A percentile compares a stretch with the other conserved stretches of the same genome.
These are phyloP conservation scores for Trapa bicornis DNA, from an alignment of 345 rosid species.

Conservation along the genomic window DNA sequence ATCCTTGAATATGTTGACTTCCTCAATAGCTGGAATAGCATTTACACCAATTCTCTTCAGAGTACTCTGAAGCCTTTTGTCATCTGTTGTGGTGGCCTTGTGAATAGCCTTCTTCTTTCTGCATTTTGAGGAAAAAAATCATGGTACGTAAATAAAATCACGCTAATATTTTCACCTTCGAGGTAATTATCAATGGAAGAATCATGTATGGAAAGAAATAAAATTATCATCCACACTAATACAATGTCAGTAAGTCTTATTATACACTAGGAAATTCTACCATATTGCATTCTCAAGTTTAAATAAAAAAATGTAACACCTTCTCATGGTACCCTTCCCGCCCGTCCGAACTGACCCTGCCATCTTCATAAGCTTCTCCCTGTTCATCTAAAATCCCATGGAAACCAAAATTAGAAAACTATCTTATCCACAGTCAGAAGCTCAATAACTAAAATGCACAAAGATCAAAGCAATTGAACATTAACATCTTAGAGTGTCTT, in stretches of 20 bases:
- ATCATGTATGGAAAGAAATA: background rate
- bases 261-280: background rate
- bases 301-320: conserved; percentile 23
- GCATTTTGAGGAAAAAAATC: background rate
- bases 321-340: conserved; percentile 85
- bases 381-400: conserved; percentile 43
- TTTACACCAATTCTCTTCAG: conserved; percentile 89
- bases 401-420: background rate
- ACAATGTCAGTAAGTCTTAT: too few relatives aligned
- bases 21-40: conserved; percentile 82
- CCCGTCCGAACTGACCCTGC: conserved; percentile 94
- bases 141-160: background rate
- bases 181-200: too few relatives aligned
- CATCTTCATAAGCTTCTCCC: conserved; percentile 85
- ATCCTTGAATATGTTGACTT: conserved; percentile 92
- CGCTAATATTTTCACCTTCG: too few relatives aligned
- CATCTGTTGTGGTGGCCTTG: conserved; percentile 90
- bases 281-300: background rate
- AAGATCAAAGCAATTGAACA: too few relatives aligned
- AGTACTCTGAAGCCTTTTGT: conserved; percentile 91
- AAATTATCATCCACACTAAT: too few relatives aligned
- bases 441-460: too few relatives aligned
- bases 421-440: too few relatives aligned
- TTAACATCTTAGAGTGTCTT: too few relatives aligned
- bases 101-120: conserved; percentile 99